A percentile compares a stretch with the other conserved stretches of the same genome.
Evolutionary conservation across 1,139 yeast genomes (phyloP).

Genomic region (Debaryomycetaceae sp.): DNA sequence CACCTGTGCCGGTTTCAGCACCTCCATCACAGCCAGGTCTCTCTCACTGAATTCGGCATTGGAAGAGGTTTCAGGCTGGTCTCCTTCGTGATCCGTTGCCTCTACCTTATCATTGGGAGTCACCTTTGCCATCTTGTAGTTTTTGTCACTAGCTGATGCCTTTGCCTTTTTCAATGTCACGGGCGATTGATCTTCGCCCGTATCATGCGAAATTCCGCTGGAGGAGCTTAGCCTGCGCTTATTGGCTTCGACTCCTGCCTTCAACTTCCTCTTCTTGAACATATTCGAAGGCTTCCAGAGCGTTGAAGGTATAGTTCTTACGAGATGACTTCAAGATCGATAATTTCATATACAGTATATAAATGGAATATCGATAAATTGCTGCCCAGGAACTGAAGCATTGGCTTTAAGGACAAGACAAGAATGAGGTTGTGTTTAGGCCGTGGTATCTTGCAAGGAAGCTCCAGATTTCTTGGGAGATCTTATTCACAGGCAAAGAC

Average conservation of each 20-base stretch:
- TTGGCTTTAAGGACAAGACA: background rate
- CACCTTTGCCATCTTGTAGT: background rate
- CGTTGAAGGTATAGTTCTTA: background rate
- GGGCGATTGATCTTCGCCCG: background rate
- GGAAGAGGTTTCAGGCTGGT: background rate
- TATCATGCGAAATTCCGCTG: background rate
- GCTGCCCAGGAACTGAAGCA: background rate
- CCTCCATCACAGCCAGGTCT: constrained; percentile 1
- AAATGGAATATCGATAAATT: background rate
- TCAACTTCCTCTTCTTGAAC: constrained; percentile 3
- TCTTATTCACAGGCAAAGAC: constrained; percentile 4
- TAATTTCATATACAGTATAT: background rate
- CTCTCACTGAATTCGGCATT: background rate
- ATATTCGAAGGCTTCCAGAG: constrained; percentile 1
- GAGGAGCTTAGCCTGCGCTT: background rate
- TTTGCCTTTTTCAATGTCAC: background rate
- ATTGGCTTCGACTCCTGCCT: background rate
- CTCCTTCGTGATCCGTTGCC: background rate
- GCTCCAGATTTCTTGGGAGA: background rate
- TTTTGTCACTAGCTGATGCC: background rate
- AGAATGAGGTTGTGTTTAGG: background rate
- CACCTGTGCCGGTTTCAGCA: background rate
- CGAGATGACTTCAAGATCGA: background rate
- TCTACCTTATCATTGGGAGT: background rate
- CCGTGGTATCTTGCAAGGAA: background rate